A percentile compares a stretch with the other conserved stretches of the same genome.
Evolutionary conservation across 2,329 filamentous ascomycete genomes (phyloP).

Genomic region (Talaromyces islandicus): DNA sequence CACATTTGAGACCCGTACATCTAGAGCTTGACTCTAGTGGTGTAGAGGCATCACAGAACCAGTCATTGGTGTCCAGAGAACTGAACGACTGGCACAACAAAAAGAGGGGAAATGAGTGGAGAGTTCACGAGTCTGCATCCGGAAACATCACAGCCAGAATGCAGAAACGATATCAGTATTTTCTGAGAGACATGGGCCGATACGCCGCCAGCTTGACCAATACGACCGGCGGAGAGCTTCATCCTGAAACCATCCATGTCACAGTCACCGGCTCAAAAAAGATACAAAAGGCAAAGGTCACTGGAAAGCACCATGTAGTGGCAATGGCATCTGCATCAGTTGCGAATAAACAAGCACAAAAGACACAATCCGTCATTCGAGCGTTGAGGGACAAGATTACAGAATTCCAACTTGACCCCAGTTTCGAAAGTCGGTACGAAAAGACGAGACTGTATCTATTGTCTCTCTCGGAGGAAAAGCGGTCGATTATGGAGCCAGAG

Average conservation of each 20-base stretch:
- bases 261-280: background rate
- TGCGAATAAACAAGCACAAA: background rate
- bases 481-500: constrained; percentile 39
- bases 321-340: background rate
- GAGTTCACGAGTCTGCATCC: background rate
- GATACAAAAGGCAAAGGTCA: background rate
- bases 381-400: background rate
- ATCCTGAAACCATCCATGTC: constrained; percentile 54
- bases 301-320: background rate
- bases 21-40: background rate
- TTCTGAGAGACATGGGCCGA: constrained; percentile 60
- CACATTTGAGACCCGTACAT: background rate
- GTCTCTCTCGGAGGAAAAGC: constrained; percentile 30
- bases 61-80: background rate
- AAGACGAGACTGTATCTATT: constrained; percentile 46
- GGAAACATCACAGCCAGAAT: background rate
- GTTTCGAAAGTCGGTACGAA: constrained; percentile 36
- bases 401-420: background rate
- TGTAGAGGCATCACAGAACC: background rate
- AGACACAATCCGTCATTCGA: background rate
- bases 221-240: constrained; percentile 54
- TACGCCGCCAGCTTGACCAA: constrained; percentile 68
- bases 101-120: constrained; percentile 11
- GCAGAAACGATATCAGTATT: constrained; percentile 48
- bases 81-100: constrained; percentile 23